Evolutionary conservation across 768 basidiomycete genomes (phyloP), one percentile per base, ranked within the genome.

Genomic region (Cubamyces sp.): DNA sequence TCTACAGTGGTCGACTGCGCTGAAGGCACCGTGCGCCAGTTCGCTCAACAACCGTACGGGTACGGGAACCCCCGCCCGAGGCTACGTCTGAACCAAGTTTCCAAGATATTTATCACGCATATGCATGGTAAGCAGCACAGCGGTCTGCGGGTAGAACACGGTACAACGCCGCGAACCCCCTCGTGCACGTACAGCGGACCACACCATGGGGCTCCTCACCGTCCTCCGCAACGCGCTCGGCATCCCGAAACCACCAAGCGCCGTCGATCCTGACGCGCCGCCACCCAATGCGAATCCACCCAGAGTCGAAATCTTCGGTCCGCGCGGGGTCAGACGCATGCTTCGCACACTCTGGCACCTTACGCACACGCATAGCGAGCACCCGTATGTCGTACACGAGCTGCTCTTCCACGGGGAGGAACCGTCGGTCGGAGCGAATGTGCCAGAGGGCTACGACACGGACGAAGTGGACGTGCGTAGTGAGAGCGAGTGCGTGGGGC

Each of bases 61-160:
- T 61, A 68, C 67, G 64, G 64, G 43, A 57, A 73, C 64, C 50
- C 67, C 69, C 52, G 54, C 6, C 11, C 34, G 7, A 15, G 60
- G 51, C 68, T 86, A 57, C 80, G 77, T 67, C 68, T 80, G 18
- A 78, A 71, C 39, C 82, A 76, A 60, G 77, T 94, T 28, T 74
- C 75, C 3, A 91, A 88, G 69, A 81, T 95, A 46, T 93, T 94
- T 72, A 79, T 94, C 54, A 94, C 92, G 1, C 93, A 94, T 67
- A 87, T 93, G 84, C 92, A 94, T 69, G 84, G 92, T 87, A 69
- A 49, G 75, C 68, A 50, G 46, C 34, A 8, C 34, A 1, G 30
- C 45, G 30, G 4, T 37, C 14, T 55, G 50, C 53, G 16, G 14
- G 14, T n/a, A 15, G 26, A 28, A 14, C 48, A 16, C 14, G 28